phyloP scores from a whole-genome alignment of 441 rosid species.

The Iberis amara region DNA sequence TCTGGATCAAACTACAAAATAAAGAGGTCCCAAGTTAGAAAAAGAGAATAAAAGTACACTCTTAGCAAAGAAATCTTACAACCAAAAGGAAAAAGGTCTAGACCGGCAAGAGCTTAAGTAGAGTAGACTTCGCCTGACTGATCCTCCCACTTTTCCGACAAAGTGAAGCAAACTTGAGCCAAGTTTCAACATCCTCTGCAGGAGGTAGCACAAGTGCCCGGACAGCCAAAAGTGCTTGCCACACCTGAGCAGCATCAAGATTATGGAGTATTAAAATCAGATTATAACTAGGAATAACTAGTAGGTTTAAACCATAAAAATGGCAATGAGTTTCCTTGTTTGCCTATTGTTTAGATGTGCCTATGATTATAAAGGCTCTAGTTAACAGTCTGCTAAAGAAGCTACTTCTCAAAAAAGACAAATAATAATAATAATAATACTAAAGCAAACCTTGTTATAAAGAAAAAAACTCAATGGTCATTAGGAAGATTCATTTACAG shows the following conservation, averaged over 20 bases:
- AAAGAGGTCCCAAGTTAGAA: constrained; percentile 23
- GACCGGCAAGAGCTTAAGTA: constrained; percentile 82
- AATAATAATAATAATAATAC: too few relatives aligned
- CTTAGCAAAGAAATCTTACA: constrained; percentile 15
- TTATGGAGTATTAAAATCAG: constrained; percentile 15
- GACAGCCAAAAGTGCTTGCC: constrained; percentile 89
- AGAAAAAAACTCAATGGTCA: not conserved
- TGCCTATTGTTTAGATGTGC: constrained; percentile 8
- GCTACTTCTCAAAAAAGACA: not conserved
- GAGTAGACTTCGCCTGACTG: constrained; percentile 96
- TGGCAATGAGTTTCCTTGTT: constrained; percentile 18
- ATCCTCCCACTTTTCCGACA: constrained; percentile 89
- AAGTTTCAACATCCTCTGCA: constrained; percentile 82
- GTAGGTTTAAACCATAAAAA: constrained; percentile 16
- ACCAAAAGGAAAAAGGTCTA: constrained; percentile 14
- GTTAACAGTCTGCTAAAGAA: constrained; percentile 9
- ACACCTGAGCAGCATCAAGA: constrained; percentile 51
- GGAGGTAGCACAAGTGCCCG: constrained; percentile 98
- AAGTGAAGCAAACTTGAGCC: constrained; percentile 96
- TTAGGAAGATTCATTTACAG: constrained; percentile 15
- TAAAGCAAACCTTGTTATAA: too few relatives aligned
- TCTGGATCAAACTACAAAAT: constrained; percentile 91
- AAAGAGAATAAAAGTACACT: constrained; percentile 19
- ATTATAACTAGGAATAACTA: constrained; percentile 12
- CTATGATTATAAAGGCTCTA: constrained; percentile 12